Conservation (phyloP, 257 asterid genomes). For the Petunia axillaris region DNA sequence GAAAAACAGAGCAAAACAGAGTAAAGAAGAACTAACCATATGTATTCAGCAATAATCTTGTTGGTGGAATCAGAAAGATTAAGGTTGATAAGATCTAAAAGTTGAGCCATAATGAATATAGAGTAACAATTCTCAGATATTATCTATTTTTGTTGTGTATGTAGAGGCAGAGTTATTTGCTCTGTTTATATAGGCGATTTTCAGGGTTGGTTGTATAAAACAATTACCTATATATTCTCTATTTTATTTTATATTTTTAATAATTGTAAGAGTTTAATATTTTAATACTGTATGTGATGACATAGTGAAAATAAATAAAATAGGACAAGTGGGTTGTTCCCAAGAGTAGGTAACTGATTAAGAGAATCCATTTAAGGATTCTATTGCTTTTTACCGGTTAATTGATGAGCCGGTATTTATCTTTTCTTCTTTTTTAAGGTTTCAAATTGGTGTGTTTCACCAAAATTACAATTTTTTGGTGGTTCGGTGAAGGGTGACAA, state of each 20-base stretch:
- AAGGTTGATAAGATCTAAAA: constrained; percentile 64
- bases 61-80: constrained; percentile 58
- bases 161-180: neutral
- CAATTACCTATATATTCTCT: neutral
- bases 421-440: neutral
- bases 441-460: neutral
- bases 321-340: neutral
- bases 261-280: neutral
- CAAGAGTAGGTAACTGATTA: constrained; percentile 5
- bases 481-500: neutral
- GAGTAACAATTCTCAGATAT: neutral
- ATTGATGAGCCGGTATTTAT: neutral
- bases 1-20: no score
- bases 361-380: constrained; percentile 21
- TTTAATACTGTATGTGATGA: neutral
- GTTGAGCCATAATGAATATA: constrained; percentile 50
- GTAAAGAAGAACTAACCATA: constrained; percentile 51
- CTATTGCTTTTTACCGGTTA: neutral
- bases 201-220: constrained; percentile 14
- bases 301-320: neutral
- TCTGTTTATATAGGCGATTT: constrained; percentile 15
- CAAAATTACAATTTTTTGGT: neutral
- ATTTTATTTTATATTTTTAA: neutral
- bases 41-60: constrained; percentile 71
- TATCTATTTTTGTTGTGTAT: neutral